Conservation (phyloP, 2,329 filamentous ascomycete genomes). For the Aspergillus brunneoviolaceus region DNA sequence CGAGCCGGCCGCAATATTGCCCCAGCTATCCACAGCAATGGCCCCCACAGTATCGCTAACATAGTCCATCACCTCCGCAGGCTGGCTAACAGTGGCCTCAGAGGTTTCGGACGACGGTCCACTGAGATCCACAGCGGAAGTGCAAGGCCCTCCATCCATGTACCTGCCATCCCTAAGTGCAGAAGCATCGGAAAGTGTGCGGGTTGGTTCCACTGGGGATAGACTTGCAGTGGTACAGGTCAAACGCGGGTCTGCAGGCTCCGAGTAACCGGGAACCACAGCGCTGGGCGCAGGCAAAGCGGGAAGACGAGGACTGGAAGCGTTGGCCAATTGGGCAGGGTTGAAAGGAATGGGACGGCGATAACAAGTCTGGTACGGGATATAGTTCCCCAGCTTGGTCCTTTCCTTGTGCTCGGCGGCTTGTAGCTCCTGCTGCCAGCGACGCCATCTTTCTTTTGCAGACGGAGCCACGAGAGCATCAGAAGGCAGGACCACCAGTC, state of each 20-base stretch:
- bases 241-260: neutral
- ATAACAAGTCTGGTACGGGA: conserved; percentile 19
- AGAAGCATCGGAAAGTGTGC: neutral
- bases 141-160: conserved; percentile 7
- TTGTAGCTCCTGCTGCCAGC: conserved; percentile 72
- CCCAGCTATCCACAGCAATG: conserved; percentile 82
- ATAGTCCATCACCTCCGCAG: conserved; percentile 22
- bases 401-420: conserved; percentile 55
- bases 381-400: conserved; percentile 27
- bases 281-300: neutral
- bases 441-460: conserved; percentile 73
- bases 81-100: neutral
- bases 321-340: conserved; percentile 24
- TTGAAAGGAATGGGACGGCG: conserved; percentile 24
- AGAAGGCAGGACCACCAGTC: conserved; percentile 70
- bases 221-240: neutral
- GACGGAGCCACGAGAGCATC: conserved; percentile 77
- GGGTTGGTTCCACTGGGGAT: neutral
- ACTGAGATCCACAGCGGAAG: neutral
- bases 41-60: conserved; percentile 95
- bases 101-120: neutral
- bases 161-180: conserved; percentile 5
- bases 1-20: conserved; percentile 88
- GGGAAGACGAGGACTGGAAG: conserved; percentile 12
- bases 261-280: neutral